These are phyloP conservation scores for Flaveria linearis DNA, from an alignment of 129 eudicot genomes.

Conservation along the genomic window DNA sequence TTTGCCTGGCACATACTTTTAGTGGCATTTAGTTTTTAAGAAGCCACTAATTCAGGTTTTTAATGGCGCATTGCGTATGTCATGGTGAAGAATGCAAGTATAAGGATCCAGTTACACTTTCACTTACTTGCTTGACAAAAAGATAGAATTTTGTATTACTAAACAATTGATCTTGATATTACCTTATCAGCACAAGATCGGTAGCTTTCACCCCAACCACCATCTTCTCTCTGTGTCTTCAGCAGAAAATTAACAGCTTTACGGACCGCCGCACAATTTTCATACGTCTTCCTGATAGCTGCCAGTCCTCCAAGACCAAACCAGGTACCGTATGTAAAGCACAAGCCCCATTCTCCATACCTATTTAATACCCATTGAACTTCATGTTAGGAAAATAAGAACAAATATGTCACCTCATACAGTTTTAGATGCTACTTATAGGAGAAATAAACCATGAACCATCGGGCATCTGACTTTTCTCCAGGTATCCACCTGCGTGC, in stretches of 20 bases:
- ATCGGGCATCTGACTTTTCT: slow-evolving; percentile 59
- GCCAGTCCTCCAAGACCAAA: slow-evolving; percentile 60
- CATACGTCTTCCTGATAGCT: slow-evolving; percentile 56
- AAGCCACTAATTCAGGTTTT: too few species aligned
- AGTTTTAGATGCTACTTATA: not conserved
- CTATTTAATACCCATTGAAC: slow-evolving; percentile 26
- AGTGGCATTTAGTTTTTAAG: too few species aligned
- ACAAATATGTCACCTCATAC: not conserved
- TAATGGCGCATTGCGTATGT: too few species aligned
- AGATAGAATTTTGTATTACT: too few species aligned
- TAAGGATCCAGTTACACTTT: too few species aligned
- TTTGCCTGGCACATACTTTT: too few species aligned
- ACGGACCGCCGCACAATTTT: slow-evolving; percentile 27
- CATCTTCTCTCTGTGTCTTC: slow-evolving; percentile 34
- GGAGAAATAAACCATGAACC: slow-evolving; percentile 59
- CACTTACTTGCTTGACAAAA: too few species aligned
- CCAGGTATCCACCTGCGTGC: slow-evolving; percentile 49
- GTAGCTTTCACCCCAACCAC: slow-evolving; percentile 64
- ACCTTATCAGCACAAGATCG: slow-evolving; percentile 47
- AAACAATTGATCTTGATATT: not conserved
- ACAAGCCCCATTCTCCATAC: slow-evolving; percentile 75
- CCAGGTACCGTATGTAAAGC: slow-evolving; percentile 66
- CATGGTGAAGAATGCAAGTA: too few species aligned
- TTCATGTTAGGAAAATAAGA: not conserved
- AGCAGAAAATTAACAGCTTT: slow-evolving; percentile 38